A percentile compares a stretch with the other conserved stretches of the same genome.
Conservation (phyloP, 345 rosid genomes). For the Lagerstroemia speciosa region DNA sequence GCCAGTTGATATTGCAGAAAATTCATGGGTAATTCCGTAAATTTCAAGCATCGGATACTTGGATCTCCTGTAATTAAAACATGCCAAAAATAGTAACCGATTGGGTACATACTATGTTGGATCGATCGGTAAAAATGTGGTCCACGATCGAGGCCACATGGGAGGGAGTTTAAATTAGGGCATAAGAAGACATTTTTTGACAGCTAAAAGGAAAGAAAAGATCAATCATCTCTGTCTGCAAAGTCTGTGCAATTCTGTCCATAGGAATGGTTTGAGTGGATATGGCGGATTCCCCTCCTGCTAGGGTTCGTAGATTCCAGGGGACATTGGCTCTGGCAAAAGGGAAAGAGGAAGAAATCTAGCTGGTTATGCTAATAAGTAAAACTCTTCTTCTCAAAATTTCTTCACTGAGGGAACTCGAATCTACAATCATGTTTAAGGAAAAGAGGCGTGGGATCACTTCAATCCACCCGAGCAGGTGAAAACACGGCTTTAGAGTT, state of each 20-base stretch:
- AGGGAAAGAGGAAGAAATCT: not conserved
- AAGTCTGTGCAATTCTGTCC: constrained; percentile 8
- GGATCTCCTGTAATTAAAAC: not conserved
- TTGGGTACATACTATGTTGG: too few relatives aligned
- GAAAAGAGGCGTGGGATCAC: too few relatives aligned
- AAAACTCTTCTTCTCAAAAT: constrained; percentile 16
- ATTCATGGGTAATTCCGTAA: too few relatives aligned
- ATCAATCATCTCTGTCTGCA: not conserved
- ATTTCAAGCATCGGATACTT: too few relatives aligned
- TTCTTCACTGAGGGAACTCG: too few relatives aligned
- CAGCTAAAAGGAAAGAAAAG: constrained; percentile 26
- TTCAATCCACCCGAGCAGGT: too few relatives aligned
- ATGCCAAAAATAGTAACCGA: not conserved
- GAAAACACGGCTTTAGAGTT: too few relatives aligned
- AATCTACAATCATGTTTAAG: too few relatives aligned
- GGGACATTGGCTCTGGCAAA: not conserved
- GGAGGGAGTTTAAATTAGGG: constrained; percentile 7
- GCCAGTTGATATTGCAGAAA: too few relatives aligned
- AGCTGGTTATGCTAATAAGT: too few relatives aligned
- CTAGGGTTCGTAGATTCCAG: constrained; percentile 7
- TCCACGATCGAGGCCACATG: constrained; percentile 20
- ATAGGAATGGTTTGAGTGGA: constrained; percentile 23
- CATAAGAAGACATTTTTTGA: constrained; percentile 28
- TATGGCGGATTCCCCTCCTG: constrained; percentile 23
- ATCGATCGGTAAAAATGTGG: constrained; percentile 4